Percentiles rank a stretch among this genome's conserved stretches.
phyloP scores from a whole-genome alignment of 148 eudicot genomes.

The Rheum nobile region DNA sequence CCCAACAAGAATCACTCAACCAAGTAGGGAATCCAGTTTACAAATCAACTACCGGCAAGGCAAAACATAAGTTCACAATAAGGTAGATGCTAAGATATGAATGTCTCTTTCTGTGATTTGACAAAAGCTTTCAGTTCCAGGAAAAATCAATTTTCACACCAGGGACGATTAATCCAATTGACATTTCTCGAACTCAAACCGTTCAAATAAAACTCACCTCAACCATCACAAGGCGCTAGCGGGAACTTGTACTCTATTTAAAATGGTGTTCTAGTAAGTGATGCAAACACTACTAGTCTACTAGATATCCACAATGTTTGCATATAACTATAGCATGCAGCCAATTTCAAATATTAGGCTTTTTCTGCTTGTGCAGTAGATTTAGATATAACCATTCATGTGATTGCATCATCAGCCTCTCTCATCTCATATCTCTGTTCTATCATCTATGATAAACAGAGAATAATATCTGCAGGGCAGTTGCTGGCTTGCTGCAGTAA shows the following conservation, averaged over 20 bases:
- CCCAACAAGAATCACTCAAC: background rate
- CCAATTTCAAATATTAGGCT: background rate
- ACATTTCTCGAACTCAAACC: background rate
- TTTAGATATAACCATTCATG: background rate
- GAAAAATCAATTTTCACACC: too few relatives aligned
- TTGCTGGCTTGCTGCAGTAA: background rate
- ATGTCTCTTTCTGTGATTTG: background rate
- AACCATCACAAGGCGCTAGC: background rate
- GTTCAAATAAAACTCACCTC: background rate
- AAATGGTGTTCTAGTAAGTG: background rate
- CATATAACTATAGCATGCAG: background rate
- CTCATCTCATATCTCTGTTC: too few relatives aligned
- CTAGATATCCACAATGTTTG: background rate
- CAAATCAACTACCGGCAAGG: too few relatives aligned
- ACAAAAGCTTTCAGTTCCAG: background rate
- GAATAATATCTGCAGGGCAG: background rate
- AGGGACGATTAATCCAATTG: background rate
- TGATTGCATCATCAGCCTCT: background rate
- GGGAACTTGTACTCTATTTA: background rate
- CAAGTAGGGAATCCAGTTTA: background rate
- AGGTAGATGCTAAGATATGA: background rate
- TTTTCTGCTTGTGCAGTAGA: background rate
- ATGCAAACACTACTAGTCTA: background rate
- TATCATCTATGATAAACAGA: background rate
- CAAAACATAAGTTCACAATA: too few relatives aligned